A percentile compares a stretch with the other conserved stretches of the same genome.
Conservation (phyloP, 805 yeast species). For the Yarrowia sp. region DNA sequence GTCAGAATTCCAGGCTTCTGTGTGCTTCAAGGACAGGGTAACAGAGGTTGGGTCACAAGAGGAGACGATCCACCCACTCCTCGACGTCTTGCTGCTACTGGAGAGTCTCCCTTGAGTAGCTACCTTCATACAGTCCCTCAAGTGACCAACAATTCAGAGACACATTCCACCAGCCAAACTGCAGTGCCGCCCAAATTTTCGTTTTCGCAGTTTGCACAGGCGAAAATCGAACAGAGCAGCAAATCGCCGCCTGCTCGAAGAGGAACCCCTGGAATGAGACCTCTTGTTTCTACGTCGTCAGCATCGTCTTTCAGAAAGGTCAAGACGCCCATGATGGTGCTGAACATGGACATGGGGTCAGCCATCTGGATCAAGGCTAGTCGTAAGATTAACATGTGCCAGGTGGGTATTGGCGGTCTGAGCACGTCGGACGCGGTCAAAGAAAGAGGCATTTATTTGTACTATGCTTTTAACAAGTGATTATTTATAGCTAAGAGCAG, state of each 20-base stretch:
- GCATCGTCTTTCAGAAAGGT: background rate
- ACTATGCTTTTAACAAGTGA: constrained; percentile 35
- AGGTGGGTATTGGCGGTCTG: constrained; percentile 37
- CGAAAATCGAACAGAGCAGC: constrained; percentile 12
- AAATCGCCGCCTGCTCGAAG: constrained; percentile 14
- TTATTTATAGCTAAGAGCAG: background rate
- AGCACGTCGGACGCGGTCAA: constrained; percentile 29
- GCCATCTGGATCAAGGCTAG: constrained; percentile 39
- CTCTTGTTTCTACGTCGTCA: background rate
- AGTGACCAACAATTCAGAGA: constrained; percentile 8
- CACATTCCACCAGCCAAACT: background rate
- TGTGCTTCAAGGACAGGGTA: constrained; percentile 52
- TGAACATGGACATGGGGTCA: constrained; percentile 35
- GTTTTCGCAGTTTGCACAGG: constrained; percentile 21
- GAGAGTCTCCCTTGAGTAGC: constrained; percentile 15
- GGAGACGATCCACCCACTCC: constrained; percentile 25
- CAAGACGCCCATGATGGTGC: constrained; percentile 30
- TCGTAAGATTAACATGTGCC: constrained; percentile 41
- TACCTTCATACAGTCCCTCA: constrained; percentile 11
- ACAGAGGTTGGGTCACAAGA: constrained; percentile 75
- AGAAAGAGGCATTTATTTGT: constrained; percentile 39
- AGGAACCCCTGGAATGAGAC: constrained; percentile 5
- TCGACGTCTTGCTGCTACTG: constrained; percentile 16
- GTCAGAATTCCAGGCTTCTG: constrained; percentile 42
- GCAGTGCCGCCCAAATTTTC: constrained; percentile 3